A percentile compares a stretch with the other conserved stretches of the same genome.
Evolutionary conservation across 345 rosid species (phyloP).

Genomic region (Eucalyptus shirleyi): DNA sequence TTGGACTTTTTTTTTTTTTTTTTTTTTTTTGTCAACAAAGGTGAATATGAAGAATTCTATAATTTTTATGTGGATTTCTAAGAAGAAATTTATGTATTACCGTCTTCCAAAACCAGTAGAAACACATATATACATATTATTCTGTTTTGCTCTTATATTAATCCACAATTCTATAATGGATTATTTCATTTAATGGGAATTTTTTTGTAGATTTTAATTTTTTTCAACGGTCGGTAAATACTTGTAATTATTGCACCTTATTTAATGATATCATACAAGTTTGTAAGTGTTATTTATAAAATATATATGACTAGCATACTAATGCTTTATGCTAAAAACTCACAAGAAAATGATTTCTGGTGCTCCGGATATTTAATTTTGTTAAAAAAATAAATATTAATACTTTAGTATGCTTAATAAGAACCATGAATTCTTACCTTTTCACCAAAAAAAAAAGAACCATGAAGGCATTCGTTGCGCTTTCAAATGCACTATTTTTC

Average conservation of each 20-base stretch:
- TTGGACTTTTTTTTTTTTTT: neutral
- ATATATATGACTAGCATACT: neutral
- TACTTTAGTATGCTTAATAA: neutral
- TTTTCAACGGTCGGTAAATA: neutral
- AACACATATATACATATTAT: neutral
- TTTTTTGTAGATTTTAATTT: neutral
- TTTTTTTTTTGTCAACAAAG: neutral
- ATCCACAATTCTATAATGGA: neutral
- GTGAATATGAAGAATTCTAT: neutral
- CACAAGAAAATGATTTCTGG: neutral
- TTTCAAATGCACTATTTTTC: neutral
- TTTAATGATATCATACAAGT: neutral
- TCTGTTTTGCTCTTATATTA: neutral
- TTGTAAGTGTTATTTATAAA: neutral
- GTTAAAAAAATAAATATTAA: neutral
- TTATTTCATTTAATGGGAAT: neutral
- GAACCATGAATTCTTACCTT: no score
- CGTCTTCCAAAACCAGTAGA: neutral
- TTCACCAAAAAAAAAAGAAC: no score
- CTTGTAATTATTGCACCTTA: neutral
- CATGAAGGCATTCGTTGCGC: neutral
- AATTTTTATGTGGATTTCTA: neutral
- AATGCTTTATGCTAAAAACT: neutral
- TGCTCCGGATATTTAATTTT: neutral
- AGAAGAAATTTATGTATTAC: neutral